These are phyloP conservation scores for Peronospora farinosa DNA, from an alignment of 352 stramenopile species.

Conservation along the genomic window DNA sequence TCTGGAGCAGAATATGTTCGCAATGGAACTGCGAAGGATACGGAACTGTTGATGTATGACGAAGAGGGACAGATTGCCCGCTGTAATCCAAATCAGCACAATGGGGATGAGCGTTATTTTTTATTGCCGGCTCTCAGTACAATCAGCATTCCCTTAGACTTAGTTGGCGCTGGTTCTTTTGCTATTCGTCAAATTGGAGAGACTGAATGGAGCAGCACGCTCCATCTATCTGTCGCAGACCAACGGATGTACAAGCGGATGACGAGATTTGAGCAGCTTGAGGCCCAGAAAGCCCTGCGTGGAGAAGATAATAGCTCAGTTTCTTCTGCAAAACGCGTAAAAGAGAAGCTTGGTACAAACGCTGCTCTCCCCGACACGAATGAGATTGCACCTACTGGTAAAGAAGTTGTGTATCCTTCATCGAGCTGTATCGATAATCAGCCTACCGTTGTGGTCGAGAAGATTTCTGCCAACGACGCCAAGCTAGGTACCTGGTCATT, in stretches of 20 bases:
- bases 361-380: slow-evolving; percentile 42
- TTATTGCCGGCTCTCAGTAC: slow-evolving; percentile 43
- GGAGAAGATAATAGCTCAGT: slow-evolving; percentile 38
- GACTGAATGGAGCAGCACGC: slow-evolving; percentile 76
- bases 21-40: slow-evolving; percentile 75
- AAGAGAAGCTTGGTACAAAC: slow-evolving; percentile 65
- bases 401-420: slow-evolving; percentile 65
- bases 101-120: slow-evolving; percentile 46
- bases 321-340: slow-evolving; percentile 48
- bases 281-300: slow-evolving; percentile 55
- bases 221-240: slow-evolving; percentile 61
- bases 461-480: slow-evolving; percentile 54
- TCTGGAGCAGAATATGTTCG: slow-evolving; percentile 63
- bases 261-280: slow-evolving; percentile 61
- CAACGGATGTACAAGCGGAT: slow-evolving; percentile 72
- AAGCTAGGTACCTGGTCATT: slow-evolving; percentile 63
- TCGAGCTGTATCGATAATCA: slow-evolving; percentile 75
- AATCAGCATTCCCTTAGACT: slow-evolving; percentile 66
- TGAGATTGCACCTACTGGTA: slow-evolving; percentile 42
- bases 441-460: slow-evolving; percentile 71
- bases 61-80: slow-evolving; percentile 36
- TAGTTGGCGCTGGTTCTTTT: slow-evolving; percentile 65
- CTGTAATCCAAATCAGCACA: slow-evolving; percentile 55
- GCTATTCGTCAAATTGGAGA: slow-evolving; percentile 81
- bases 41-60: slow-evolving; percentile 65